A percentile compares a stretch with the other conserved stretches of the same genome.
Conservation (phyloP, 441 rosid species). For the Pelargonium exstipulatum region DNA sequence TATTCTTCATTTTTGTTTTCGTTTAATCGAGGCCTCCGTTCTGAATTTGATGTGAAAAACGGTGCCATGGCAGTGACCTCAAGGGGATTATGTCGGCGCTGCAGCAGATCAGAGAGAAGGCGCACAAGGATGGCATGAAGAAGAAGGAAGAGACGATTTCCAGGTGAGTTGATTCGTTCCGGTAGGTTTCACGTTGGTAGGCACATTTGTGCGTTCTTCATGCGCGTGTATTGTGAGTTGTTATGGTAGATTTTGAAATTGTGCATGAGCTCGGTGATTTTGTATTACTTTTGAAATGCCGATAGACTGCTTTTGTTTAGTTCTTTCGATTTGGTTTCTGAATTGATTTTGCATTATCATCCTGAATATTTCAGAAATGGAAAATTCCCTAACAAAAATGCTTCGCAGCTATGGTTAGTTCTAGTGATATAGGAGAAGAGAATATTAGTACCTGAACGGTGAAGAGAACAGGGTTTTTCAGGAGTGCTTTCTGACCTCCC, state of each 20-base stretch:
- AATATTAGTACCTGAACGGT: background rate
- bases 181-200: background rate
- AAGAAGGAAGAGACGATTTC: constrained; percentile 83
- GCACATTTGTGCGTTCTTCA: background rate
- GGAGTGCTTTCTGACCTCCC: no score
- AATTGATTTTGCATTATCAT: constrained; percentile 1
- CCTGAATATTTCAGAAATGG: background rate
- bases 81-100: constrained; percentile 78
- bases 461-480: background rate
- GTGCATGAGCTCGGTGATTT: background rate
- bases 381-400: background rate
- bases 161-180: constrained; percentile 35
- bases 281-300: background rate
- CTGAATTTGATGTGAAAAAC: background rate
- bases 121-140: constrained; percentile 68
- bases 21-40: background rate
- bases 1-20: background rate
- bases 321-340: background rate
- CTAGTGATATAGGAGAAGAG: background rate
- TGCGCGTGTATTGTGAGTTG: background rate
- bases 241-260: background rate
- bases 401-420: background rate
- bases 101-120: constrained; percentile 65
- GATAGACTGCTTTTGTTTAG: background rate
- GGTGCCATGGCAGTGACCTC: constrained; percentile 52